phyloP scores from a whole-genome alignment of 2,329 filamentous ascomycete genomes.

The Orbilia quercus region DNA sequence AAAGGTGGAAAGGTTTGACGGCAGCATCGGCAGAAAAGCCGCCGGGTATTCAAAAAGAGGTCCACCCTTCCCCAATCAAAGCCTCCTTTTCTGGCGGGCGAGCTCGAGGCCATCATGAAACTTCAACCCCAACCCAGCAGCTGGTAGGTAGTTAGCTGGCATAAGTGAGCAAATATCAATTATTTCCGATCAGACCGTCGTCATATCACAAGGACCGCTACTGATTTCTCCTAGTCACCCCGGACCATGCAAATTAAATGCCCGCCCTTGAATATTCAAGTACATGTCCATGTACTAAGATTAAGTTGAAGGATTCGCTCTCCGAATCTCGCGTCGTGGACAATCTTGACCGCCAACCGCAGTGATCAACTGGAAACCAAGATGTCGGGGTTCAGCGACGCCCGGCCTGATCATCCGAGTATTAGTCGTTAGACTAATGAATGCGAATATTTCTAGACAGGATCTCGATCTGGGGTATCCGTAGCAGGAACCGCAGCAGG shows the following conservation, averaged over 20 bases:
- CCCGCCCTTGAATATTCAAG: no score
- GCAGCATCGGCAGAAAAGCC: constrained; percentile 55
- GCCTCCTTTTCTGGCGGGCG: constrained; percentile 3
- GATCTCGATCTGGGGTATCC: no score
- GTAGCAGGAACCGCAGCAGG: no score
- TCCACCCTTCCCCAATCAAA: constrained; percentile 41
- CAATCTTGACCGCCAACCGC: constrained; percentile 14
- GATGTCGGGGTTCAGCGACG: constrained; percentile 23
- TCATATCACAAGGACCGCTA: constrained; percentile 42
- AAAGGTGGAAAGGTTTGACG: constrained; percentile 27
- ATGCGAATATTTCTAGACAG: no score
- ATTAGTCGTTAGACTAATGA: constrained; percentile 21
- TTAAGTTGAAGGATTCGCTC: constrained; percentile 36
- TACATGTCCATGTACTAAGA: background rate
- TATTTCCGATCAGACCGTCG: constrained; percentile 42
- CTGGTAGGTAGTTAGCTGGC: constrained; percentile 12
- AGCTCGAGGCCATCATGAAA: constrained; percentile 27
- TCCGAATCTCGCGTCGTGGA: constrained; percentile 27
- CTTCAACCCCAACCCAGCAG: no score
- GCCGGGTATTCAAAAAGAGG: constrained; percentile 50
- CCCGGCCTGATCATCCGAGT: constrained; percentile 45
- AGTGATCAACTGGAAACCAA: constrained; percentile 13
- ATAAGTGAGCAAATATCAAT: constrained; percentile 52
- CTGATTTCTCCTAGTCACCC: constrained; percentile 22
- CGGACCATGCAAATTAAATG: constrained; percentile 31